Base-by-base conservation (phyloP, 176 grass and related monocot genomes). In the Phyllostachys edulis region DNA sequence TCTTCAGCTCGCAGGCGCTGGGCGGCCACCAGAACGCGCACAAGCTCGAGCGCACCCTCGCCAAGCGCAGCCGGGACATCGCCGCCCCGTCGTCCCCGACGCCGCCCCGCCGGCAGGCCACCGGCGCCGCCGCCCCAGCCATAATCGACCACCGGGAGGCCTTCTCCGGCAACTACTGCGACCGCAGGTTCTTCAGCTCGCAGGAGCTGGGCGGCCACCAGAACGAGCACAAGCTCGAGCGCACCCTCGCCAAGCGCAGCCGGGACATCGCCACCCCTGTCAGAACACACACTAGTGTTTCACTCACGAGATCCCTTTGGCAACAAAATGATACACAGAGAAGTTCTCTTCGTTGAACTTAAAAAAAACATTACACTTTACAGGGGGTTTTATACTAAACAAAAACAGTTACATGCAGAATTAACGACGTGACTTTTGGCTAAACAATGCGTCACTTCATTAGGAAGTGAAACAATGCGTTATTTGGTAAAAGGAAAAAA, bases 11-110 rank as follows among this genome's bases (percentile, higher is more conserved):
- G 2, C 96, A 98, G 79, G 96, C 96, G 36, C 91, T 98, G 45
- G 96, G 93, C 60, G 96, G 96, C 21, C 96, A 98, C 91, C 96
- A 98, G 87, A 98, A 98, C 90, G 96, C 93, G 49, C 96, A 98
- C 92, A 98, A 95, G 88, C 96, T 91, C 42, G 96, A 98, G 89
- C 91, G 96, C 39, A 95, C 85, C 56, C 87, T 98, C 62, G 87
- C 96, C 52, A 95, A 90, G 89, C 83, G 87, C 80, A 92, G 86
- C 87, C 71, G 74, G 5, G 80, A 86, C 63, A 6, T 65, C 44
- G 15, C 32, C 15, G 18, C 41, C 7, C 18, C 70, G 10, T 15
- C 38, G 13, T 26, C 38, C 8, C n/a, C 69, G 34, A 27, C 77
- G 18, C 3, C 65, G 10, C 5, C 54, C 50, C 27, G 63, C 20